These are phyloP conservation scores for Dactylis glomerata DNA, from an alignment of 176 grass and related monocot genomes.

Conservation along the genomic window DNA sequence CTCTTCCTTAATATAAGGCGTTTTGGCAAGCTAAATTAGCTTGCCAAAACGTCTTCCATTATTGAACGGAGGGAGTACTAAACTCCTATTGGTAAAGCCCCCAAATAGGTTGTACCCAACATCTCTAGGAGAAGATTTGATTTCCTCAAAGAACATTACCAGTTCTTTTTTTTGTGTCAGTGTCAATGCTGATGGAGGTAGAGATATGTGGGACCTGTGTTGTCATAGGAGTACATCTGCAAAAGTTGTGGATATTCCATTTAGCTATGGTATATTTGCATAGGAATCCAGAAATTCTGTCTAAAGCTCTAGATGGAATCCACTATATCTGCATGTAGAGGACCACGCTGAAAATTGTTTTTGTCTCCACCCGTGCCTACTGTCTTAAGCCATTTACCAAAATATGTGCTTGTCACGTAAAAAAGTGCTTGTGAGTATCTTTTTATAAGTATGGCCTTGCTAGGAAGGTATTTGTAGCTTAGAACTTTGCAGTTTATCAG, in stretches of 20 bases:
- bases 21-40: no score
- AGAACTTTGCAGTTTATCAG: neutral
- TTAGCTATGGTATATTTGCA: conserved; percentile 9
- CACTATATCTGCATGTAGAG: conserved; percentile 3
- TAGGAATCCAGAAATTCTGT: neutral
- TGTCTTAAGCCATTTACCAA: neutral
- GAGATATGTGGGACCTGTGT: neutral
- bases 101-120: conserved; percentile 1
- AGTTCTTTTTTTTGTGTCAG: neutral
- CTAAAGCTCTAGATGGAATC: neutral
- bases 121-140: conserved; percentile 16
- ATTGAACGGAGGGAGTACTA: no score
- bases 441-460: neutral
- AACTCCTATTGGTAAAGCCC: neutral
- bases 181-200: neutral
- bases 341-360: conserved; percentile 9
- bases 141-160: neutral
- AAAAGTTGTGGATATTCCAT: conserved; percentile 4
- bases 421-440: neutral
- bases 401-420: neutral
- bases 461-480: conserved; percentile 5
- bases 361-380: neutral
- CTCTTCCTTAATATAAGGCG: no score
- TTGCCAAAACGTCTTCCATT: no score
- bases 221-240: neutral